Conservation (phyloP, 352 stramenopile species). For the Stephanocyclus meneghinianus region DNA sequence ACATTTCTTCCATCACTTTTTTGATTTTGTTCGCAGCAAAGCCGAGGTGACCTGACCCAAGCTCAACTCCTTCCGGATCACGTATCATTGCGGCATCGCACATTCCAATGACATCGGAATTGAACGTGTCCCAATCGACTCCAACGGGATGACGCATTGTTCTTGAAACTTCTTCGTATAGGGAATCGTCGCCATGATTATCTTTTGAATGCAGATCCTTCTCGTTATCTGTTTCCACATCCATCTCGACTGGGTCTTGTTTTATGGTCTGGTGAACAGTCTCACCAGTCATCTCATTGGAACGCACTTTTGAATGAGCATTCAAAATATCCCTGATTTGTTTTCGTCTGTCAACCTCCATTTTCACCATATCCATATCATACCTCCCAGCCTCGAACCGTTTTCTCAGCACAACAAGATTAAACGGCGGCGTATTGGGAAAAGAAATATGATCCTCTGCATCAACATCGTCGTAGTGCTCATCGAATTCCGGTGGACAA, state of each 20-base stretch:
- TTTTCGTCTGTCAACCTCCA: constrained; percentile 41
- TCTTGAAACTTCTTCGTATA: constrained; percentile 42
- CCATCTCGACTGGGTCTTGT: constrained; percentile 2
- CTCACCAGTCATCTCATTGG: constrained; percentile 5
- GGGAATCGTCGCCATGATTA: background rate
- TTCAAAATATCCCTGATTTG: constrained; percentile 37
- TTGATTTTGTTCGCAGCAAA: constrained; percentile 68
- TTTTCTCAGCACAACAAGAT: constrained; percentile 69
- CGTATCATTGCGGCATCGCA: constrained; percentile 62
- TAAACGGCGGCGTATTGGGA: constrained; percentile 66
- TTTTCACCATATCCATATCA: constrained; percentile 62
- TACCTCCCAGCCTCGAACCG: constrained; percentile 69
- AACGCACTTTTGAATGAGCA: background rate
- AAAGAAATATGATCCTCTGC: constrained; percentile 13
- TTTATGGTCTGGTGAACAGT: background rate
- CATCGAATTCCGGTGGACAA: constrained; percentile 66
- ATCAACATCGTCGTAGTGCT: constrained; percentile 49
- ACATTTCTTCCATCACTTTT: constrained; percentile 72
- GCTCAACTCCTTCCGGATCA: constrained; percentile 46
- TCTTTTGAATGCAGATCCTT: constrained; percentile 4
- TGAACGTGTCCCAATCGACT: constrained; percentile 78
- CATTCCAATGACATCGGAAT: constrained; percentile 73
- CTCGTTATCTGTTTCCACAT: constrained; percentile 7
- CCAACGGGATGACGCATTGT: constrained; percentile 58
- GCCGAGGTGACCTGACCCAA: constrained; percentile 54